Percentiles rank a stretch among this genome's conserved stretches.
Conservation (phyloP, 768 basidiomycete genomes). For the Mrakia frigida region DNA sequence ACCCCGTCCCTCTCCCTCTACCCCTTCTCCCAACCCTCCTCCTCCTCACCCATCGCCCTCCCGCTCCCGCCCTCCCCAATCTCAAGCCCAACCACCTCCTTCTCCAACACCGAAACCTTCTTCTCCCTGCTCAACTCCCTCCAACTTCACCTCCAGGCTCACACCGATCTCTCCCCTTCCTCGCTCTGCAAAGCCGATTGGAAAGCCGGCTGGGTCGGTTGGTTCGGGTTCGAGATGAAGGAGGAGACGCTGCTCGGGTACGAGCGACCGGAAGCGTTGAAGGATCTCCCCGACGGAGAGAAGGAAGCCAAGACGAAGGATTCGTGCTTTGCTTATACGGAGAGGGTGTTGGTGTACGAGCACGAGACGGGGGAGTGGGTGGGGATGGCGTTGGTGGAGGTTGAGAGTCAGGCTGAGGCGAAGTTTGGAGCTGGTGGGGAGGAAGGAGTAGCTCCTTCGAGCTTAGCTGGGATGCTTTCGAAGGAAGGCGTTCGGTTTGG, state of each 20-base stretch:
- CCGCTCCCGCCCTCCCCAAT: neutral
- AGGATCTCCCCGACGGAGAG: conserved; percentile 22
- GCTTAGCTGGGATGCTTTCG: neutral
- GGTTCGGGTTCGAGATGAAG: conserved; percentile 74
- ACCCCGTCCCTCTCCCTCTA: neutral
- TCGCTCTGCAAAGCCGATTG: conserved; percentile 51
- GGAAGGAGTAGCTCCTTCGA: neutral
- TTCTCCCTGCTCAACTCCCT: conserved; percentile 22
- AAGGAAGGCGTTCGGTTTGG: conserved; percentile 17
- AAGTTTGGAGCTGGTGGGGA: too few species aligned
- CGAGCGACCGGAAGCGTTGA: conserved; percentile 39
- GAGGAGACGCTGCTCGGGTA: conserved; percentile 54
- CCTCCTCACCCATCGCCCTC: neutral
- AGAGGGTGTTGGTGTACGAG: conserved; percentile 27
- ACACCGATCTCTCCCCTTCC: conserved; percentile 2
- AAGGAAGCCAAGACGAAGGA: conserved; percentile 10
- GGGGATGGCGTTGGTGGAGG: conserved; percentile 25
- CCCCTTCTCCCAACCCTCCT: neutral
- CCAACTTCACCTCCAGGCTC: conserved; percentile 16
- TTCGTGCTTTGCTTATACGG: conserved; percentile 19
- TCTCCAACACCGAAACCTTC: conserved; percentile 1
- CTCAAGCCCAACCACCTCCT: neutral
- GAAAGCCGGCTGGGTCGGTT: conserved; percentile 77
- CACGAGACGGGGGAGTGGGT: conserved; percentile 28
- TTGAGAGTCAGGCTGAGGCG: too few species aligned